phyloP scores from a whole-genome alignment of 2,329 filamentous ascomycete species.

The Mycogone perniciosa region DNA sequence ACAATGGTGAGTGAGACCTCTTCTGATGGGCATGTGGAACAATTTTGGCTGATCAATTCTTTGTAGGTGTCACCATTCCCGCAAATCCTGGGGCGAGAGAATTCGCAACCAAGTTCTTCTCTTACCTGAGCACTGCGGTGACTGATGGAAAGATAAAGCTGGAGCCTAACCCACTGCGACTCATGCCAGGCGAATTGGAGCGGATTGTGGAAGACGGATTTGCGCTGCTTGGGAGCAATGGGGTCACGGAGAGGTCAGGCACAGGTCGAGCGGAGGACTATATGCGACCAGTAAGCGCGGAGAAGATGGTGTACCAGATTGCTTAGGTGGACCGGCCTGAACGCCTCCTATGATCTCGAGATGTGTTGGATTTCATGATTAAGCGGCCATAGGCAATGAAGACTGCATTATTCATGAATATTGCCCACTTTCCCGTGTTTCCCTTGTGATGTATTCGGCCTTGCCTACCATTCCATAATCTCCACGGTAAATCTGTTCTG shows the following conservation, averaged over 20 bases:
- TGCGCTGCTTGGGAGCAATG: conserved; percentile 18
- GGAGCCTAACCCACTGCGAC: conserved; percentile 24
- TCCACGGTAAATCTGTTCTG: too few species aligned
- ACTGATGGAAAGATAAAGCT: conserved; percentile 8
- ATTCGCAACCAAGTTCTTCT: conserved; percentile 31
- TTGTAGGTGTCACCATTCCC: conserved; percentile 10
- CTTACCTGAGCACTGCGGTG: conserved; percentile 24
- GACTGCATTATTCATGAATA: too few species aligned
- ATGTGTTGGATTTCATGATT: too few species aligned
- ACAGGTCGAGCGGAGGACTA: conserved; percentile 19
- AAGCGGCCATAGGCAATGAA: too few species aligned
- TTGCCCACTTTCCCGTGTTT: too few species aligned
- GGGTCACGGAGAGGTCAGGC: conserved; percentile 19
- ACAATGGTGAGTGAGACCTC: conserved; percentile 23
- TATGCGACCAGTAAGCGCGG: conserved; percentile 34
- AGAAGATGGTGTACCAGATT: conserved; percentile 31
- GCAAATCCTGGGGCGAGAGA: conserved; percentile 19
- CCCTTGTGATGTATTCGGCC: too few species aligned
- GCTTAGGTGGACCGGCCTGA: background rate
- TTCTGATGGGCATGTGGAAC: background rate
- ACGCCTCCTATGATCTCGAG: too few species aligned
- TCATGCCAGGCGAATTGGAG: conserved; percentile 28
- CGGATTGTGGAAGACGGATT: conserved; percentile 24
- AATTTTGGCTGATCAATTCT: background rate
- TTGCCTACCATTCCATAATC: too few species aligned